A percentile compares a stretch with the other conserved stretches of the same genome.
Evolutionary conservation across 2,329 filamentous ascomycete species (phyloP).

Genomic region (Xylaria sp.): DNA sequence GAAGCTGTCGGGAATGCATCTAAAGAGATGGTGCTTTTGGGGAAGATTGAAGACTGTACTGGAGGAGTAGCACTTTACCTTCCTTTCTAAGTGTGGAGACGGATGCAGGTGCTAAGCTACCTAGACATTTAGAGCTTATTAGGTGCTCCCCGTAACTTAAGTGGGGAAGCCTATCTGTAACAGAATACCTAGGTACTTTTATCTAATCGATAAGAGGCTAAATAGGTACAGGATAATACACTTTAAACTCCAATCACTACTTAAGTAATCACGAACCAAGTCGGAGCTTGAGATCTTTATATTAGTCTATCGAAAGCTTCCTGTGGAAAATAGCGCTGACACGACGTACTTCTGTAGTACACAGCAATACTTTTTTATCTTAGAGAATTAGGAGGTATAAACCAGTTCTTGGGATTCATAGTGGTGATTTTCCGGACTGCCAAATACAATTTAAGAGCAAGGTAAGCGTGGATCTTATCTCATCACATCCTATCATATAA

Average conservation of each 20-base stretch:
- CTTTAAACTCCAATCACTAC: background rate
- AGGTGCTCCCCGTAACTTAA: background rate
- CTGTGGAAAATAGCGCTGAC: background rate
- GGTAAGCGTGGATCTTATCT: slow-evolving; percentile 22
- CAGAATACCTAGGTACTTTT: too few species aligned
- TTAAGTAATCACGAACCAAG: background rate
- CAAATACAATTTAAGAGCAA: background rate
- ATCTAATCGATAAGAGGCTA: slow-evolving; percentile 7
- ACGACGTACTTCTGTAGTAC: background rate
- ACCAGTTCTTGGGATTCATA: background rate
- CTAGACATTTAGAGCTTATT: too few species aligned
- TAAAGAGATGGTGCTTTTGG: background rate
- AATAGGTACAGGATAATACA: background rate
- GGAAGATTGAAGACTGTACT: background rate
- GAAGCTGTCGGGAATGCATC: background rate
- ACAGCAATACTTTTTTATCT: background rate
- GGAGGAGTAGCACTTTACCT: too few species aligned
- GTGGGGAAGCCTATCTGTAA: background rate
- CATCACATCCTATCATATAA: background rate
- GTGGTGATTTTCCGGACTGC: background rate
- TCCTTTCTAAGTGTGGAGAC: too few species aligned
- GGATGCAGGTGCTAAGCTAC: too few species aligned
- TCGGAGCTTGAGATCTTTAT: too few species aligned
- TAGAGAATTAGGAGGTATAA: background rate
- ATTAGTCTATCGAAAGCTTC: background rate